These are phyloP conservation scores for Cyclanthera cordifolia DNA, from an alignment of 306 rosid genomes.

Conservation along the genomic window DNA sequence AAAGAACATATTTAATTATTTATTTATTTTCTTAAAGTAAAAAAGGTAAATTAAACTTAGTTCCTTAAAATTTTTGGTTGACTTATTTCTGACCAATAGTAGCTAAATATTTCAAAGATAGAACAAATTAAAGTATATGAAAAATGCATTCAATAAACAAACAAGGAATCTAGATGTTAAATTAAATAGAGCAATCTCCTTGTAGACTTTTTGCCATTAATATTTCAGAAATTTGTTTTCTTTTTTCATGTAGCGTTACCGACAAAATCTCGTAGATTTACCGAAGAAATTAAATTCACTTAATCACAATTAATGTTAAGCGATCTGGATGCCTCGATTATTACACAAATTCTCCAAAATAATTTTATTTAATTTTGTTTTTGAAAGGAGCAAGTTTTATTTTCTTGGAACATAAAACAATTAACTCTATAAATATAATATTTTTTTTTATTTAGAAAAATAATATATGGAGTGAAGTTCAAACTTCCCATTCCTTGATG, in stretches of 20 bases:
- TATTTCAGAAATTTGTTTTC: neutral
- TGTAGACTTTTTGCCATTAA: neutral
- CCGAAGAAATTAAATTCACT: neutral
- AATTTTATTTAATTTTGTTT: too few species aligned
- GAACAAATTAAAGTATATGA: neutral
- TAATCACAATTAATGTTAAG: neutral
- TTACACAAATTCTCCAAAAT: neutral
- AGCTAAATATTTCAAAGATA: neutral
- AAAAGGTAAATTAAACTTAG: neutral
- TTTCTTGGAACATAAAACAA: neutral
- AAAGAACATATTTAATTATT: neutral
- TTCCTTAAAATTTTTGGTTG: neutral
- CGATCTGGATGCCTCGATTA: constrained; percentile 10
- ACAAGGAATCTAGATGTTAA: neutral
- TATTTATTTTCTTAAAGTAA: neutral
- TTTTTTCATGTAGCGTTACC: neutral
- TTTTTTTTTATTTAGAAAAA: too few species aligned
- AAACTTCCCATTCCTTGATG: too few species aligned
- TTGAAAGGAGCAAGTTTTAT: neutral
- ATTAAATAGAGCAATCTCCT: neutral
- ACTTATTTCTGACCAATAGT: neutral
- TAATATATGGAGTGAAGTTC: too few species aligned
- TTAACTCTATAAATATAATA: neutral
- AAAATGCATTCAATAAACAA: neutral
- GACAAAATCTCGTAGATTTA: constrained; percentile 1